Percentiles rank a stretch among this genome's conserved stretches.
These are phyloP conservation scores for Fusarium stilboides DNA, from an alignment of 2,329 filamentous ascomycete species.

Conservation along the genomic window DNA sequence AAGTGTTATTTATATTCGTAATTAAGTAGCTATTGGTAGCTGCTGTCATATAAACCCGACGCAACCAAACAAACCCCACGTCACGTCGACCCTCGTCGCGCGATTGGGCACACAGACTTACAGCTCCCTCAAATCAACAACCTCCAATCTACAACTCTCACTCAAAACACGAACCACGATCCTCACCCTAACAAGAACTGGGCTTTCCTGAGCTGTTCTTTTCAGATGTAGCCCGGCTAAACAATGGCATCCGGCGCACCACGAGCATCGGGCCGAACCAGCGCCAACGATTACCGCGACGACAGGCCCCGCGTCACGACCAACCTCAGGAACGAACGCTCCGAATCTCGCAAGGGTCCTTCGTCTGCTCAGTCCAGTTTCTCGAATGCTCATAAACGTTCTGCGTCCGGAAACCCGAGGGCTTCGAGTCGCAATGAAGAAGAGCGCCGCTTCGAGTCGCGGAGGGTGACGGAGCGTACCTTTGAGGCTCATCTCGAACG, in stretches of 20 bases:
- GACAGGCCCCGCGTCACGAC: conserved; percentile 57
- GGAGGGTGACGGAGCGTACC: conserved; percentile 68
- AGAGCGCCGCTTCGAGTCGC: conserved; percentile 64
- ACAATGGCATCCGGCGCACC: conserved; percentile 60
- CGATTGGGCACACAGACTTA: conserved; percentile 50
- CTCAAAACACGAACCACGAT: background rate
- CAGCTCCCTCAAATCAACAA: conserved; percentile 40
- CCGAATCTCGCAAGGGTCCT: conserved; percentile 57
- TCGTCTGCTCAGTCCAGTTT: conserved; percentile 55
- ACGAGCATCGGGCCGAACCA: conserved; percentile 63
- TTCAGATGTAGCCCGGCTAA: conserved; percentile 56
- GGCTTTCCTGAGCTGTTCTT: conserved; percentile 7
- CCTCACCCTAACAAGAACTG: background rate
- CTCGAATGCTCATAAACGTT: conserved; percentile 67
- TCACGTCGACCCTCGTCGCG: conserved; percentile 41
- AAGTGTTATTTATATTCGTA: background rate
- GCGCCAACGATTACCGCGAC: conserved; percentile 55
- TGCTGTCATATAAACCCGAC: background rate
- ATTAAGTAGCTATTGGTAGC: background rate
- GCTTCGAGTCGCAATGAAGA: conserved; percentile 62
- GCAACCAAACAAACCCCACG: conserved; percentile 45
- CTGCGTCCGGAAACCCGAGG: conserved; percentile 70
- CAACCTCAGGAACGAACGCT: conserved; percentile 52
- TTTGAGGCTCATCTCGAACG: conserved; percentile 75
- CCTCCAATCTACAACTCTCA: conserved; percentile 8